These are phyloP conservation scores for Orbilia oligospora DNA, from an alignment of 2,329 filamentous ascomycete species.

Conservation along the genomic window DNA sequence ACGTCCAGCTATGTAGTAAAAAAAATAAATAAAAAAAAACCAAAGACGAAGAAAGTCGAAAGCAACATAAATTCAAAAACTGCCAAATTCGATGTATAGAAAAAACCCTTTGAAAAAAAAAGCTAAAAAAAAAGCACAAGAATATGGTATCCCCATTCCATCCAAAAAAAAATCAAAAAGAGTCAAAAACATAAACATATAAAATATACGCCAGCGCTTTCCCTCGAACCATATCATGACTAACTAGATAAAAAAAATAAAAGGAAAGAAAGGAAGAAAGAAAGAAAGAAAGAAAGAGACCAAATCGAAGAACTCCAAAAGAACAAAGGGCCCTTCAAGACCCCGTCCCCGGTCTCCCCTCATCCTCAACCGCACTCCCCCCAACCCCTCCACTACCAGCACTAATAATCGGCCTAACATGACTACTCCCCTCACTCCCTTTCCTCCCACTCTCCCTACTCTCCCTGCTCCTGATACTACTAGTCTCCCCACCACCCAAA, in stretches of 20 bases:
- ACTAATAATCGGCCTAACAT: constrained; percentile 7
- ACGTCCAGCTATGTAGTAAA: constrained; percentile 8
- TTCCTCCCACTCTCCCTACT: constrained; percentile 54
- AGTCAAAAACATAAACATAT: background rate
- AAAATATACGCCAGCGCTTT: constrained; percentile 8
- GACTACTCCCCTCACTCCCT: constrained; percentile 45
- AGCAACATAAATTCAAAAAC: too few species aligned
- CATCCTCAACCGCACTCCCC: constrained; percentile 53
- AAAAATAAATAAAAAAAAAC: background rate
- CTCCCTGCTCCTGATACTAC: constrained; percentile 54
- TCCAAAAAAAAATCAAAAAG: background rate
- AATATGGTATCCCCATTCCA: constrained; percentile 12
- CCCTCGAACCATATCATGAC: background rate
- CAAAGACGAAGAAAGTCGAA: too few species aligned
- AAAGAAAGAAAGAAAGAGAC: too few species aligned
- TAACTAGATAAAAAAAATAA: background rate
- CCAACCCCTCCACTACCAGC: constrained; percentile 27
- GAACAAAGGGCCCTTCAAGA: too few species aligned
- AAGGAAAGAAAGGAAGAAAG: too few species aligned
- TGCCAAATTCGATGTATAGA: constrained; percentile 13
- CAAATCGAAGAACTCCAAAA: too few species aligned
- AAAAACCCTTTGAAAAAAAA: background rate
- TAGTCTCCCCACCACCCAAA: constrained; percentile 44
- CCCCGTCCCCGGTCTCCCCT: constrained; percentile 1
- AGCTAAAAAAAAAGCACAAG: background rate